Evolutionary conservation across 495 filamentous ascomycete species (phyloP).

Genomic region (Lasiosphaeria ovina): DNA sequence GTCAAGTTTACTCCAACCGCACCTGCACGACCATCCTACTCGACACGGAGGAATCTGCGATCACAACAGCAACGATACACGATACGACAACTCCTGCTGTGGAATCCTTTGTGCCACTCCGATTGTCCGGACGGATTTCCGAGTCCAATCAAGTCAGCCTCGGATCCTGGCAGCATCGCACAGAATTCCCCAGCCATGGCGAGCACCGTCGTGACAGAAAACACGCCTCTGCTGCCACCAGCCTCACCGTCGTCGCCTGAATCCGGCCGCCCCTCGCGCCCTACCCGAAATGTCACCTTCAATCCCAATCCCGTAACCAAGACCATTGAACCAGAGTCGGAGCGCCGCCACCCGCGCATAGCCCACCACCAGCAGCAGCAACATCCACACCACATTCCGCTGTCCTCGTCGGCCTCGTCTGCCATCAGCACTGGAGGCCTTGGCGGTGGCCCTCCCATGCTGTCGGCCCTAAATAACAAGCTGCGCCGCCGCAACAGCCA

Average conservation of each 20-base stretch:
- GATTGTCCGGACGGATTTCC: too few relatives aligned
- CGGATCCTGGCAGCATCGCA: too few relatives aligned
- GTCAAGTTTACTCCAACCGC: too few relatives aligned
- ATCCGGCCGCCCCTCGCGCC: constrained; percentile 31
- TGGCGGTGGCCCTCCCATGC: constrained; percentile 59
- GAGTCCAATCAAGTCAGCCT: too few relatives aligned
- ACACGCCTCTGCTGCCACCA: constrained; percentile 38
- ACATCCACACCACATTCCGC: background rate
- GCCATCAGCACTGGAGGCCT: constrained; percentile 30
- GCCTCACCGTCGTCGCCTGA: constrained; percentile 31
- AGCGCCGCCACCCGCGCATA: constrained; percentile 14
- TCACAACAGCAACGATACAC: too few relatives aligned
- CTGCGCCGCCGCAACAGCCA: constrained; percentile 82
- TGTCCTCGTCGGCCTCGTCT: constrained; percentile 14
- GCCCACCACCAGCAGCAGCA: constrained; percentile 15
- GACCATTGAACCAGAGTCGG: constrained; percentile 48
- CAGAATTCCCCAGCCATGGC: constrained; percentile 3
- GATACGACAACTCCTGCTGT: too few relatives aligned
- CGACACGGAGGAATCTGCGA: too few relatives aligned
- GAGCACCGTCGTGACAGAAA: constrained; percentile 18
- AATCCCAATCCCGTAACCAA: constrained; percentile 49
- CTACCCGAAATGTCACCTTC: constrained; percentile 48
- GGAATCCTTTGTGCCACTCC: too few relatives aligned
- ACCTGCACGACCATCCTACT: too few relatives aligned
- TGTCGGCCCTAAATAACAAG: constrained; percentile 82